These are phyloP conservation scores for Paecilomyces fulvus DNA, from an alignment of 2,329 filamentous ascomycete genomes.

Conservation along the genomic window DNA sequence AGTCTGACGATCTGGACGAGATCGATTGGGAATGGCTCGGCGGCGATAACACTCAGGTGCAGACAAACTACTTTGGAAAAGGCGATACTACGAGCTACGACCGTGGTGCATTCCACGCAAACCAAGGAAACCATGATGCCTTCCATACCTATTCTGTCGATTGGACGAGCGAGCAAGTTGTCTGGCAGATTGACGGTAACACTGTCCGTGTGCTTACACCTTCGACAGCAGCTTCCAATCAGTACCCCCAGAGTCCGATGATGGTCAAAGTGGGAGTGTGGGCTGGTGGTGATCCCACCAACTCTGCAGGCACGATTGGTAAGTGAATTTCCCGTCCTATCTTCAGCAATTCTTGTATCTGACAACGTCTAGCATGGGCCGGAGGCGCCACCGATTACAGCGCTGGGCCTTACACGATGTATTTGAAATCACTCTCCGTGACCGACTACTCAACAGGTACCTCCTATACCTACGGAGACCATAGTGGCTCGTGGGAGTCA, in stretches of 20 bases:
- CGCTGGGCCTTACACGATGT: conserved; percentile 77
- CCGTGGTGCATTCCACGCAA: conserved; percentile 70
- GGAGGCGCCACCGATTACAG: conserved; percentile 77
- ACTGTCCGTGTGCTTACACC: conserved; percentile 68
- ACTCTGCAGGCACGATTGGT: conserved; percentile 69
- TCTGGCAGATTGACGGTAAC: conserved; percentile 75
- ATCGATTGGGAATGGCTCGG: conserved; percentile 98
- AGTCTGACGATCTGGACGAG: conserved; percentile 88
- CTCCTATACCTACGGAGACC: conserved; percentile 73
- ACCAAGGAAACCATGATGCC: conserved; percentile 57
- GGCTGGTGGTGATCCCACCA: conserved; percentile 79
- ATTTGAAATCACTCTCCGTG: conserved; percentile 64
- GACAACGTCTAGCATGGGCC: conserved; percentile 57
- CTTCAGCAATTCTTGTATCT: conserved; percentile 7
- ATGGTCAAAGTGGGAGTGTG: conserved; percentile 86
- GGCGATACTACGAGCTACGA: conserved; percentile 79
- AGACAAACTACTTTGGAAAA: conserved; percentile 96
- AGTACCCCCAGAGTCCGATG: conserved; percentile 96
- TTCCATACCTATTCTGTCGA: conserved; percentile 87
- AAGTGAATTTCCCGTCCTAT: conserved; percentile 15
- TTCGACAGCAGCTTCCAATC: conserved; percentile 55
- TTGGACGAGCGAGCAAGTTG: conserved; percentile 77
- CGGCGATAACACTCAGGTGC: conserved; percentile 65
- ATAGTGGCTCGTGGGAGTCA: conserved; percentile 68
- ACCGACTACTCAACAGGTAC: conserved; percentile 90